These are phyloP conservation scores for Heritiera fomes DNA, from an alignment of 345 rosid genomes.

Conservation along the genomic window DNA sequence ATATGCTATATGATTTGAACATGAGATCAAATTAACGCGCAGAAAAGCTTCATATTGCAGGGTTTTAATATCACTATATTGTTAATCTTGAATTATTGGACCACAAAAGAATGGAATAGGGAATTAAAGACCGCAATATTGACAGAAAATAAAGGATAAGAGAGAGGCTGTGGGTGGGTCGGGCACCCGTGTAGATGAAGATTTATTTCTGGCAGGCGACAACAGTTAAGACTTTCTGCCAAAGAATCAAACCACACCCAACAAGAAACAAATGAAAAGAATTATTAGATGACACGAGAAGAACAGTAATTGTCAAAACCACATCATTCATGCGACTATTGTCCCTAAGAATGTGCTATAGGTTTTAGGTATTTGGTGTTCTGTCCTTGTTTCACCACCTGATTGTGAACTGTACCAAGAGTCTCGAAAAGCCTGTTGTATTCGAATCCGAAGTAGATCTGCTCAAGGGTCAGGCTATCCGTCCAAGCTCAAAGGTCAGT, in stretches of 20 bases:
- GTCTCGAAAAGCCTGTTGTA: background rate
- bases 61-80: background rate
- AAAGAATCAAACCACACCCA: background rate
- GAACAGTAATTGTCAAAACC: background rate
- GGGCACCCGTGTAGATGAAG: background rate
- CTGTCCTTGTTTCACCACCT: constrained; percentile 30
- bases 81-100: background rate
- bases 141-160: too few species aligned
- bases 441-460: constrained; percentile 18
- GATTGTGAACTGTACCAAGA: constrained; percentile 1
- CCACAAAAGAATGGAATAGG: background rate
- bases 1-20: too few species aligned
- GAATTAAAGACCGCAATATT: background rate
- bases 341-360: constrained; percentile 25
- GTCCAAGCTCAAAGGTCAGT: too few species aligned
- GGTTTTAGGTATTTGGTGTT: constrained; percentile 23
- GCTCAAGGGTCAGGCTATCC: too few species aligned
- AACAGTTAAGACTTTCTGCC: background rate
- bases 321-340: background rate
- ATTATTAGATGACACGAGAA: background rate
- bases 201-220: background rate
- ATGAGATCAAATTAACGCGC: too few species aligned
- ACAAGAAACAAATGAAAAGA: background rate
- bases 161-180: too few species aligned
- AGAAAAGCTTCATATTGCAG: background rate